Evolutionary conservation across 2,329 filamentous ascomycete species (phyloP).

Genomic region (Calonectria ilicicola): DNA sequence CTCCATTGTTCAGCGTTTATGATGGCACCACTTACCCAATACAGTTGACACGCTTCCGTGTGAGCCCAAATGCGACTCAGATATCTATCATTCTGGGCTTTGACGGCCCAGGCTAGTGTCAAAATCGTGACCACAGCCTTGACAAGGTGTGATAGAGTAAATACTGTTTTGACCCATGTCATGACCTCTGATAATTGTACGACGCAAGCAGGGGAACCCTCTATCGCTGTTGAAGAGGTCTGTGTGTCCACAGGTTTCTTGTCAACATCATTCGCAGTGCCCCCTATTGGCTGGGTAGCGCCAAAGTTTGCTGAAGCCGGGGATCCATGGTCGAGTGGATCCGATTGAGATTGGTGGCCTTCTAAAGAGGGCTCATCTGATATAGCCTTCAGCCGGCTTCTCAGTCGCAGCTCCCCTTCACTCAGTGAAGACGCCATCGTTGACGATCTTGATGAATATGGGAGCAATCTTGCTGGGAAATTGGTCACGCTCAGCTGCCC

Average conservation of each 20-base stretch:
- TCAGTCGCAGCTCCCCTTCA: not conserved
- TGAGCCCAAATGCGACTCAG: not conserved
- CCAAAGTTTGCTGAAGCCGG: not conserved
- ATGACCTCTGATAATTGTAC: not conserved
- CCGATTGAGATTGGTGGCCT: not conserved
- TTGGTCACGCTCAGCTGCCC: no score
- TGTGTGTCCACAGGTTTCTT: not conserved
- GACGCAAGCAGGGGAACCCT: not conserved
- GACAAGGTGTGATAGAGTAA: not conserved
- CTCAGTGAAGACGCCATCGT: not conserved
- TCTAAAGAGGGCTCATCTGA: not conserved
- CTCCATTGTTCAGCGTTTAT: not conserved
- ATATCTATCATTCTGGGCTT: not conserved
- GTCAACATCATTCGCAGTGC: not conserved
- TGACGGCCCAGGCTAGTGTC: not conserved
- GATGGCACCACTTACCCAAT: not conserved
- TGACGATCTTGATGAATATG: not conserved
- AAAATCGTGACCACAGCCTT: not conserved
- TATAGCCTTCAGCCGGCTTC: not conserved
- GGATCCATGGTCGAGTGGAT: not conserved
- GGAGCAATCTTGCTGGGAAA: not conserved
- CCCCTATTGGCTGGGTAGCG: not conserved
- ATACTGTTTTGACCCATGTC: not conserved
- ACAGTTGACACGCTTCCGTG: not conserved
- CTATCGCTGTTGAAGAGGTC: not conserved